phyloP scores from a whole-genome alignment of 208 protist genomes.

The Acanthamoeba triangularis region DNA sequence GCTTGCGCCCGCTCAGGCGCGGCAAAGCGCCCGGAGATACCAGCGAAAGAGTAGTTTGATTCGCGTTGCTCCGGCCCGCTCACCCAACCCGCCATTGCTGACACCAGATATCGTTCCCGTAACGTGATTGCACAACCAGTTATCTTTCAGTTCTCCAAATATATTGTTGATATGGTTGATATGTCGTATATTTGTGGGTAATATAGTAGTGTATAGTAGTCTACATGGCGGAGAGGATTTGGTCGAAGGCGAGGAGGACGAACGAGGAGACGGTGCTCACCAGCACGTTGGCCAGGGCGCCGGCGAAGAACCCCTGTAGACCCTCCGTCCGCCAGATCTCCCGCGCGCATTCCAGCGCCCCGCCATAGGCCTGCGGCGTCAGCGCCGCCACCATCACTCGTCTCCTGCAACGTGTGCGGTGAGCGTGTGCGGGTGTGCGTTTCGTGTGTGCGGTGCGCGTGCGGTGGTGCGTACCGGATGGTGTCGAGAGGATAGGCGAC shows the following conservation, averaged over 20 bases:
- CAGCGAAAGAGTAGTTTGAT: no score
- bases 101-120: no score
- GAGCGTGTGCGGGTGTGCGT: neutral
- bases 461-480: neutral
- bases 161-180: no score
- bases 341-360: constrained; percentile 5
- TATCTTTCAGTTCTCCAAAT: no score
- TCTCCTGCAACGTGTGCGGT: neutral
- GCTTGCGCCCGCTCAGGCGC: no score
- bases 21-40: no score
- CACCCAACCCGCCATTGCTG: no score
- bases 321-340: constrained; percentile 39
- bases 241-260: neutral
- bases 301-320: neutral
- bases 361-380: constrained; percentile 21
- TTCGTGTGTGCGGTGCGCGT: neutral
- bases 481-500: constrained; percentile 25
- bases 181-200: no score
- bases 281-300: constrained; percentile 25
- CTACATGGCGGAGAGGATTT: neutral
- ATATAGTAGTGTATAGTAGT: neutral
- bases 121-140: no score
- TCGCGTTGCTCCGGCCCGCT: no score
- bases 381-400: constrained; percentile 45
- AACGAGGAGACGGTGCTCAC: constrained; percentile 13